Evolutionary conservation across 2,329 filamentous ascomycete species (phyloP).

Genomic region (Zymoseptoria passerinii): DNA sequence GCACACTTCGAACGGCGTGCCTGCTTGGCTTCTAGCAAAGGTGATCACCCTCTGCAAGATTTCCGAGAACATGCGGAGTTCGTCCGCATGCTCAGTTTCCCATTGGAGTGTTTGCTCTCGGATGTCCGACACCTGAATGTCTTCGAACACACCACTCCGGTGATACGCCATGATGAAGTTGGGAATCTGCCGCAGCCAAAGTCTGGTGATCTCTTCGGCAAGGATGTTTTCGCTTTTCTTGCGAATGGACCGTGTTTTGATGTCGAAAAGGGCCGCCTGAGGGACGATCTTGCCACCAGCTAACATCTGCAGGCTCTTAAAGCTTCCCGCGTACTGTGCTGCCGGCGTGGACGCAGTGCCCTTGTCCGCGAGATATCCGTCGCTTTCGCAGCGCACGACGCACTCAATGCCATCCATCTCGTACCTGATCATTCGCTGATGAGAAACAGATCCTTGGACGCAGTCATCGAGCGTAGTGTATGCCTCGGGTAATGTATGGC

Average conservation of each 20-base stretch:
- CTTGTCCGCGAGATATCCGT: slow-evolving; percentile 43
- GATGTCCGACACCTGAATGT: slow-evolving; percentile 36
- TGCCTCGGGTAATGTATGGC: slow-evolving; percentile 57
- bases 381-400: slow-evolving; percentile 50
- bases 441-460: slow-evolving; percentile 48
- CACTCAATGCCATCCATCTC: slow-evolving; percentile 45
- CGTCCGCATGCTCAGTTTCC: slow-evolving; percentile 34
- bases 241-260: slow-evolving; percentile 43
- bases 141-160: slow-evolving; percentile 34
- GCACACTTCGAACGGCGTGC: slow-evolving; percentile 29
- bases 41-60: slow-evolving; percentile 29
- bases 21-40: slow-evolving; percentile 17
- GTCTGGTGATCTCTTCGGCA: slow-evolving; percentile 34
- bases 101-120: slow-evolving; percentile 32
- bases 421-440: slow-evolving; percentile 56
- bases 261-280: slow-evolving; percentile 43
- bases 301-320: slow-evolving; percentile 4
- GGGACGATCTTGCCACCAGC: slow-evolving; percentile 24
- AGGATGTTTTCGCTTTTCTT: slow-evolving; percentile 30
- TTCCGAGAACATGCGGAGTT: slow-evolving; percentile 22
- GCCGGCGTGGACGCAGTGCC: neutral
- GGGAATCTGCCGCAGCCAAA: slow-evolving; percentile 46
- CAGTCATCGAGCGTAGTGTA: slow-evolving; percentile 56
- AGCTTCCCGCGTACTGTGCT: neutral
- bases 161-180: slow-evolving; percentile 48